Percentiles rank a stretch among this genome's conserved stretches.
Conservation (phyloP, 2,329 filamentous ascomycete genomes). For the Fusarium secorum region DNA sequence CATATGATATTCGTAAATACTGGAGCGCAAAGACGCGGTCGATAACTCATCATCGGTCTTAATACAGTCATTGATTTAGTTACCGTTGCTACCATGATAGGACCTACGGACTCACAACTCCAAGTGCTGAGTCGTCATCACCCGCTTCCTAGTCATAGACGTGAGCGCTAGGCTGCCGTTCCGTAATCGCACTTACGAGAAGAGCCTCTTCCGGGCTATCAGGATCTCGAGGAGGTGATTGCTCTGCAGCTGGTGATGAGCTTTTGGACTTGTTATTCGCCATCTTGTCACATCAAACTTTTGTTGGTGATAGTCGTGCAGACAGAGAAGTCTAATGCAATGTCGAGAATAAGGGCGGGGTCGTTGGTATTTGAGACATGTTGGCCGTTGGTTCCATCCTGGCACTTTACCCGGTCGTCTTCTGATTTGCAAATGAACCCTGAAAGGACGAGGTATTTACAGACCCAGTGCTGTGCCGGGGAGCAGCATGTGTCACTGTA, state of each 20-base stretch:
- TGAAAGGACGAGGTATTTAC: background rate
- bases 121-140: conserved; percentile 4
- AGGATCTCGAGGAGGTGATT: accelerated
- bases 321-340: accelerated
- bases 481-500: background rate
- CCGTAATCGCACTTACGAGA: background rate
- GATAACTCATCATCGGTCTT: conserved; percentile 27
- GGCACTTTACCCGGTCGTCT: background rate
- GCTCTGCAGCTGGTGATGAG: background rate
- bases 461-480: background rate
- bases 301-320: accelerated
- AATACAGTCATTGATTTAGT: accelerated
- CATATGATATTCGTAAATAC: conserved; percentile 24
- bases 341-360: background rate
- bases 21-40: conserved; percentile 22
- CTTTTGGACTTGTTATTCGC: background rate
- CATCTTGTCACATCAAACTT: accelerated
- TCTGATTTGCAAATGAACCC: background rate
- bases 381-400: background rate
- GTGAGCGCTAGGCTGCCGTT: background rate
- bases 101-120: background rate
- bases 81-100: accelerated
- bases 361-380: background rate
- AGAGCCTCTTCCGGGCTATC: background rate
- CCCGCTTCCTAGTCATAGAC: accelerated